phyloP scores from a whole-genome alignment of 1,284 basidiomycete species.

The Microbotryum violaceum region DNA sequence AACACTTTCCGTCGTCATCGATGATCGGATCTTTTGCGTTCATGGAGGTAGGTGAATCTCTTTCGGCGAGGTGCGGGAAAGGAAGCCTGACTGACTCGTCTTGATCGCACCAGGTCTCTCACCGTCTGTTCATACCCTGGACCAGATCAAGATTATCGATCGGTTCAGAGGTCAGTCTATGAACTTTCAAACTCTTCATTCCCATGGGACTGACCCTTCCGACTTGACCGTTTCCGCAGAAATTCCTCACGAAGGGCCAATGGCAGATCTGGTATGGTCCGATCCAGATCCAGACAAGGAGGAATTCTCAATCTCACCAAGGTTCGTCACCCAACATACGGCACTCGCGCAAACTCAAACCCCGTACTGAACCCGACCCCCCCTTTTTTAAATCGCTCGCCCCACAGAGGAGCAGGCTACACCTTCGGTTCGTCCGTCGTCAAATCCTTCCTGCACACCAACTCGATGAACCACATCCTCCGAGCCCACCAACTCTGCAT shows the following conservation, averaged over 20 bases:
- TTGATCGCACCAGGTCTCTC: conserved; percentile 60
- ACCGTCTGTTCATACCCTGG: conserved; percentile 96
- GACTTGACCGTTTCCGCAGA: conserved; percentile 49
- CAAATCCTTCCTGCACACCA: conserved; percentile 91
- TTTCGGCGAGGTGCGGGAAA: neutral
- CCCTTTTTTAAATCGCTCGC: conserved; percentile 11
- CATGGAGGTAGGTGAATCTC: conserved; percentile 61
- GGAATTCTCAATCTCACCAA: conserved; percentile 96
- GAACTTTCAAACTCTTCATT: neutral
- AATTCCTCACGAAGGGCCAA: conserved; percentile 98
- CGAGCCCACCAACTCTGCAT: conserved; percentile 98
- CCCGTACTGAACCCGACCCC: conserved; percentile 6
- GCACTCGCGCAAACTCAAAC: neutral
- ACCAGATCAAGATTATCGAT: conserved; percentile 99
- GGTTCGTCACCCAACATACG: conserved; percentile 49
- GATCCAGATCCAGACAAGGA: conserved; percentile 99
- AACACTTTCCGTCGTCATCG: conserved; percentile 94
- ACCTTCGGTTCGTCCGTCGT: conserved; percentile 98
- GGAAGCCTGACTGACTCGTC: neutral
- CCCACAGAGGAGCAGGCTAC: conserved; percentile 84
- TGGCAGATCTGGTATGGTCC: conserved; percentile 99
- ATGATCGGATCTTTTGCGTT: conserved; percentile 98
- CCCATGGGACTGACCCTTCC: neutral
- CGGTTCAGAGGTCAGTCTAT: conserved; percentile 76
- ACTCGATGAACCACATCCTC: conserved; percentile 94